Evolutionary conservation across 2,329 filamentous ascomycete species (phyloP), one percentile per base, ranked within the genome.

Genomic region (Aspergillus chevalieri): DNA sequence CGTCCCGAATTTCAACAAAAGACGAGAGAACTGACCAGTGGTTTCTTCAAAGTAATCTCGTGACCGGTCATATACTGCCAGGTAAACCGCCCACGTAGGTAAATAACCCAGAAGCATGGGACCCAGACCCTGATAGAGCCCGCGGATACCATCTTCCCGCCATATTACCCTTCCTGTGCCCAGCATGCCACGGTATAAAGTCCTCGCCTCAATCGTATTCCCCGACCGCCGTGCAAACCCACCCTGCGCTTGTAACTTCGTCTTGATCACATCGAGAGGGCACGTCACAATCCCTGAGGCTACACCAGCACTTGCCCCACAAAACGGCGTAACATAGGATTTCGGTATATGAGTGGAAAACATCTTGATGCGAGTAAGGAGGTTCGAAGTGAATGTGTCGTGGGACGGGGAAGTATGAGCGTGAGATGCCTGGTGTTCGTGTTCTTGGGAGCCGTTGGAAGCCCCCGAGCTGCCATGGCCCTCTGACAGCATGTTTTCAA

Each of bases 261-360:
- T 98, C 76, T 98, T 98, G 72, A 98, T 97, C 54, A 98, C 93
- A 76, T 98, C 93, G 59, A 98, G 84, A 39, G 93, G 93, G 68
- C 93, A 98, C 47, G 92, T 97, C 57, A 96, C 88, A 49, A 98
- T 82, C 46, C 93, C 93, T 6, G 91, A 95, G 19, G 89, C 90
- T 63, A 97, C 89, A 45, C 93, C 93, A 46, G 91, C 92, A 50
- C 89, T 78, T 44, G 91, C 92, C 49, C 93, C 93, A 41, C 89
- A 86, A 49, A 96, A 77, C 54, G 89, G 89, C 68, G 94, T 89
- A 68, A 97, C 74, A 51, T 76, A 78, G 46, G 73, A 69, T 50
- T 78, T 74, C 26, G 82, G 80, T 46, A 84, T 66, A 34, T 67
- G 70, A 52, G 71, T 72, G 42, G 72, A 70, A 52, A 72, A 65